A percentile compares a stretch with the other conserved stretches of the same genome.
phyloP scores from a whole-genome alignment of 345 rosid species.

The Dipteronia sinensis region DNA sequence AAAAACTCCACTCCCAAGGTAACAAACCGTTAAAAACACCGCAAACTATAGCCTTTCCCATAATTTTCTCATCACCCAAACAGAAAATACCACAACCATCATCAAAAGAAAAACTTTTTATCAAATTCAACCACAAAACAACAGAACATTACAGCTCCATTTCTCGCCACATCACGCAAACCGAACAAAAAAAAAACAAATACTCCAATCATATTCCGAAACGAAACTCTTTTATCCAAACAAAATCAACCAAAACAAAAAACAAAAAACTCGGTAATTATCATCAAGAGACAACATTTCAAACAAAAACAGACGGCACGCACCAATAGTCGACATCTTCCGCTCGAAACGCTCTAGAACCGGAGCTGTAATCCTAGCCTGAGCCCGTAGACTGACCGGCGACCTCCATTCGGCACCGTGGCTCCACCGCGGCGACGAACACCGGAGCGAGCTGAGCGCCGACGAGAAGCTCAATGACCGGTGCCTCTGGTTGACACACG shows the following conservation, averaged over 20 bases:
- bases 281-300: background rate
- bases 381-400: constrained; percentile 48
- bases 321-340: constrained; percentile 54
- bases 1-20: background rate
- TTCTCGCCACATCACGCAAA: too few relatives aligned
- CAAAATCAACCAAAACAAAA: background rate
- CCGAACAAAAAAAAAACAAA: too few relatives aligned
- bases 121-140: background rate
- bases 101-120: background rate
- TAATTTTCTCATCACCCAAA: background rate
- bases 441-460: constrained; percentile 36
- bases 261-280: background rate
- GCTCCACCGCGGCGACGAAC: constrained; percentile 46
- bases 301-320: background rate
- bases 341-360: constrained; percentile 50
- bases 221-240: background rate
- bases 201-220: background rate
- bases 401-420: constrained; percentile 41
- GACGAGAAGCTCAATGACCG: constrained; percentile 44
- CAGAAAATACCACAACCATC: background rate
- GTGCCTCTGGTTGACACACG: constrained; percentile 27
- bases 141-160: background rate
- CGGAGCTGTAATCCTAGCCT: constrained; percentile 41
- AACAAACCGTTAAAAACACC: too few relatives aligned
- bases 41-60: background rate